Base-by-base conservation (phyloP, 129 eudicot species). In the Mikania micrantha region DNA sequence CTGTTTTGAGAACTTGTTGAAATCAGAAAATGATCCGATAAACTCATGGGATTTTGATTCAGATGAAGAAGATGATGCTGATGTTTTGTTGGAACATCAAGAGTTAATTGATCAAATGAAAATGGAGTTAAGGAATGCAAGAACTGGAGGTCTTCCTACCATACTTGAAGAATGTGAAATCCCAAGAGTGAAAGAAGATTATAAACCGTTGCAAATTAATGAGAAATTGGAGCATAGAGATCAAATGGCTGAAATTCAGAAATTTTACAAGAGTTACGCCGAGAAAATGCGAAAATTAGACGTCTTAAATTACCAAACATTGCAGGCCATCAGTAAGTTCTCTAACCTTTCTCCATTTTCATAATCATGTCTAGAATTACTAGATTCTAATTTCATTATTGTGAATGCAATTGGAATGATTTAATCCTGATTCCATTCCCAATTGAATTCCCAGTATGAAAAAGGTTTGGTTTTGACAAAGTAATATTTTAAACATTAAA, bases 281-380 rank as follows among this genome's bases (percentile, higher is more conserved):
- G 98, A 93, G 7, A 88, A 79, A 85, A 93, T 93, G 95, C 64
- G 85, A 22, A 93, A 88, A 69, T 34, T 93, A 84, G 98, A 93
- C 32, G 69, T 88, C 85, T 79, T 93, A 84, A 86, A 83, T 81
- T 85, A 89, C 74, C 98, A 93, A 75, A 89, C 90, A 5, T 50
- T 85, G 79, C 88, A 93, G 74, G 95, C 96, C 52, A 93, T 93
- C 65, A 87, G 98, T 93, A 84, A 88, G 95, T 82, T 78, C 9
- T 63, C 7, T 57, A 40, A 44, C 16, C 54, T 60, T 72, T 41
- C 2, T 45, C 28, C 34, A 34, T 35, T 44, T 74, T 57, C 28
- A 24, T 66, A 24, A 64, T 17, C 44, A 54, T 42, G 22, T 74
- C 17, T 65, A 50, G 4, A 19, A 57, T 28, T n/a, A n/a, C n/a